Evolutionary conservation across 805 yeast species (phyloP).

Genomic region (Saccharomyces cerevisiae): DNA sequence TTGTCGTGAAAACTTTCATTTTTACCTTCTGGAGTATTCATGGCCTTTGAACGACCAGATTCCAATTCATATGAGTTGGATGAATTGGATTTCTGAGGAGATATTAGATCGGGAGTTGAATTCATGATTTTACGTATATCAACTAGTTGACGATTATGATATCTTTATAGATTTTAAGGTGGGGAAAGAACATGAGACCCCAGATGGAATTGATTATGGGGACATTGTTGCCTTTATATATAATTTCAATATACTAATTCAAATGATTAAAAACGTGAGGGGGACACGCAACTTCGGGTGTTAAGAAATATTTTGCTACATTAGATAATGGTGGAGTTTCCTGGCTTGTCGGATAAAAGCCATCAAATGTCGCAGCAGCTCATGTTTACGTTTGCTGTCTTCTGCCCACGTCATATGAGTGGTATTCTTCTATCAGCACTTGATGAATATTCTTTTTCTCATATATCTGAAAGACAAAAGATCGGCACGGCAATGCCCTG

Average conservation of each 20-base stretch:
- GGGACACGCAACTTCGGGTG: slow-evolving; percentile 33
- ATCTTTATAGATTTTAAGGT: neutral
- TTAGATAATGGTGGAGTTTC: neutral
- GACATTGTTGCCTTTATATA: slow-evolving; percentile 1
- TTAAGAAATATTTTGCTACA: neutral
- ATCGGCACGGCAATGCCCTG: neutral
- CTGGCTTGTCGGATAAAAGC: neutral
- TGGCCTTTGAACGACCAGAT: slow-evolving; percentile 10
- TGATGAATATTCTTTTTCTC: neutral
- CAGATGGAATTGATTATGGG: neutral
- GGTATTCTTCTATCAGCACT: slow-evolving; percentile 50
- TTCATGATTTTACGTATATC: slow-evolving; percentile 5
- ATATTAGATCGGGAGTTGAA: slow-evolving; percentile 12
- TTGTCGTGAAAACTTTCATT: slow-evolving; percentile 4
- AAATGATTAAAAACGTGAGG: neutral
- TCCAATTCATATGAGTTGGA: slow-evolving; percentile 5
- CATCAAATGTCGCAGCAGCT: slow-evolving; percentile 32
- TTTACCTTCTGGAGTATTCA: slow-evolving; percentile 17
- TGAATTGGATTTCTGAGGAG: slow-evolving; percentile 12
- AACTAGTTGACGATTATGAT: neutral
- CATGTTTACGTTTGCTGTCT: slow-evolving; percentile 52
- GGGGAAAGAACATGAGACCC: neutral
- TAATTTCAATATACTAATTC: neutral
- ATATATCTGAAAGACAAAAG: neutral
- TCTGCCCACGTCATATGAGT: slow-evolving; percentile 44